These are phyloP conservation scores for Leptographium flavum DNA, from an alignment of 2,329 filamentous ascomycete genomes.

Conservation along the genomic window DNA sequence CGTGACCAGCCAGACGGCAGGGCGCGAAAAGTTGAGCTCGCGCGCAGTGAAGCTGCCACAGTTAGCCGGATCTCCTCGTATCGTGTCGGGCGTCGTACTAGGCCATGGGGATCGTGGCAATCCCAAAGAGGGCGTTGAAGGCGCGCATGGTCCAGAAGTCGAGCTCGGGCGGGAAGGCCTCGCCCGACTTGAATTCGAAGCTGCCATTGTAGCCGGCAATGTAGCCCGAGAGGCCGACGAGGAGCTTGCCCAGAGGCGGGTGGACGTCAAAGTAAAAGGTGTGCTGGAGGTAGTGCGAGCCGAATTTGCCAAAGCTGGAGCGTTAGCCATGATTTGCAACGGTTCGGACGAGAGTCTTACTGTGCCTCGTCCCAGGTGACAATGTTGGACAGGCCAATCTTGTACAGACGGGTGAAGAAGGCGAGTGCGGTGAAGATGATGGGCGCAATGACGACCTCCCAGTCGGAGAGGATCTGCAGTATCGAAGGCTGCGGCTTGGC, in stretches of 20 bases:
- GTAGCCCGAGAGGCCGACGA: constrained; percentile 91
- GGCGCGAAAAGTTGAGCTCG: constrained; percentile 73
- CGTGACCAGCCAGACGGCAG: constrained; percentile 87
- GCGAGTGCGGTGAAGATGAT: constrained; percentile 47
- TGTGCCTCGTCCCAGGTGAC: constrained; percentile 56
- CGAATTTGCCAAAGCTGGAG: constrained; percentile 89
- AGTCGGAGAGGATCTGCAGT: constrained; percentile 47
- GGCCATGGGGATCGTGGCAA: constrained; percentile 79
- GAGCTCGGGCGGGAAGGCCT: constrained; percentile 83
- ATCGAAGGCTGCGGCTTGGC: constrained; percentile 43
- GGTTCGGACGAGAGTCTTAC: constrained; percentile 24
- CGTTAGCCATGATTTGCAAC: constrained; percentile 2
- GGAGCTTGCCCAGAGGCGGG: constrained; percentile 94
- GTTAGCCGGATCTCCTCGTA: neutral
- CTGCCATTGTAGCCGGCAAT: constrained; percentile 97
- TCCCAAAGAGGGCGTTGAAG: constrained; percentile 93
- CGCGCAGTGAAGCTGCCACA: constrained; percentile 57
- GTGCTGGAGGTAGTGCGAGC: constrained; percentile 95
- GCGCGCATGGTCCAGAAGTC: constrained; percentile 98
- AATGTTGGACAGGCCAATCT: constrained; percentile 53
- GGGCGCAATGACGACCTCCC: constrained; percentile 48
- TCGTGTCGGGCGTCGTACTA: constrained; percentile 30
- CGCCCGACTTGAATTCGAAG: constrained; percentile 98
- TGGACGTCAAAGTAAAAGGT: constrained; percentile 92
- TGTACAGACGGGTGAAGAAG: constrained; percentile 53